Evolutionary conservation across 352 stramenopile genomes (phyloP).

Genomic region (Chrysophaeum taylorii): DNA sequence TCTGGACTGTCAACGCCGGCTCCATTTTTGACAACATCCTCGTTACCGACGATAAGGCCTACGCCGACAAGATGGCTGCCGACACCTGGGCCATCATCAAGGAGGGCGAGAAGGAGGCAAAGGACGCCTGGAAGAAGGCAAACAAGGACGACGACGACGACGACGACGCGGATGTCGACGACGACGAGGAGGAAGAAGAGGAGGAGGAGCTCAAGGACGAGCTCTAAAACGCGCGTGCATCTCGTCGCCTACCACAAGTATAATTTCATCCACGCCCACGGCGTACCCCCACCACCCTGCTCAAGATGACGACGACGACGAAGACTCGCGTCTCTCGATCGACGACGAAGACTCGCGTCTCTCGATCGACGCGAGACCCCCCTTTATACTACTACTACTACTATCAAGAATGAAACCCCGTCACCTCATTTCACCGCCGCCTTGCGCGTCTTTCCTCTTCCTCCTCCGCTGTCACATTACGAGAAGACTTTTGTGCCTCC

Average conservation of each 20-base stretch:
- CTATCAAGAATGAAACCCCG: no score
- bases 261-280: no score
- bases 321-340: neutral
- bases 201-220: constrained; percentile 31
- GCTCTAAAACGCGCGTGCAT: neutral
- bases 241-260: no score
- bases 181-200: constrained; percentile 44
- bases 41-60: constrained; percentile 87
- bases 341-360: neutral
- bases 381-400: no score
- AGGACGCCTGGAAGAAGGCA: constrained; percentile 56
- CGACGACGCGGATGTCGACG: constrained; percentile 57
- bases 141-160: constrained; percentile 54
- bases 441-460: no score
- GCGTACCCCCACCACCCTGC: neutral
- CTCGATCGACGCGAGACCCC: no score
- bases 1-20: constrained; percentile 95
- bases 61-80: constrained; percentile 70
- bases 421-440: no score
- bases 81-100: constrained; percentile 81
- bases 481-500: no score
- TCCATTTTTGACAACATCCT: constrained; percentile 99
- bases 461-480: no score
- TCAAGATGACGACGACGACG: neutral
- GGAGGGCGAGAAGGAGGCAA: constrained; percentile 60